Evolutionary conservation across 2,329 filamentous ascomycete species (phyloP).

Genomic region (Dactylellina drechsleri): DNA sequence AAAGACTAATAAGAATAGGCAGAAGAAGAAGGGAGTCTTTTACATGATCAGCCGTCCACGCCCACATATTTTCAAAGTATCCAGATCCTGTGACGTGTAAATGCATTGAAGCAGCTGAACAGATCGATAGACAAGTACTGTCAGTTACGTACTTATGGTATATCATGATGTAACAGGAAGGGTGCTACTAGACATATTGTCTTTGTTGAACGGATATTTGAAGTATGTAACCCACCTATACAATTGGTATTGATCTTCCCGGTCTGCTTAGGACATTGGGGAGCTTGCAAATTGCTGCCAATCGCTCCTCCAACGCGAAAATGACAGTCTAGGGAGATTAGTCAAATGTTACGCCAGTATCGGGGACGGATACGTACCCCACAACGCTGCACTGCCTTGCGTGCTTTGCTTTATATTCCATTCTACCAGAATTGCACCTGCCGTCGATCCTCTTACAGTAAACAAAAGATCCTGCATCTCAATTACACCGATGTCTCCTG

Average conservation of each 20-base stretch:
- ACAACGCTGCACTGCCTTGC: slow-evolving; percentile 69
- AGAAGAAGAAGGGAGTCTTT: too few species aligned
- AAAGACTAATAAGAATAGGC: too few species aligned
- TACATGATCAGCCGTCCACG: slow-evolving; percentile 56
- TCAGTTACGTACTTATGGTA: slow-evolving; percentile 43
- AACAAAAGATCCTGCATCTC: slow-evolving; percentile 79
- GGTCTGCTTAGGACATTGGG: slow-evolving; percentile 65
- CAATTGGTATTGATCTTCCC: slow-evolving; percentile 59
- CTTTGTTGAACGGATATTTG: too few species aligned
- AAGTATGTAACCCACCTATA: slow-evolving; percentile 55
- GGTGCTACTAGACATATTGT: too few species aligned
- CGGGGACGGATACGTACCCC: too few species aligned
- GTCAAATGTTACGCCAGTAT: too few species aligned
- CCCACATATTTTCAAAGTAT: slow-evolving; percentile 66
- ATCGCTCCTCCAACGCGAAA: slow-evolving; percentile 61
- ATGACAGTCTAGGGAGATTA: too few species aligned
- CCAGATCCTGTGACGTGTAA: slow-evolving; percentile 60
- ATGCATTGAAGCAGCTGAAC: too few species aligned
- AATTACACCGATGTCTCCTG: slow-evolving; percentile 72
- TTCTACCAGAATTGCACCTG: slow-evolving; percentile 76
- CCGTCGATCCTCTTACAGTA: slow-evolving; percentile 69
- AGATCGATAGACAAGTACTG: too few species aligned
- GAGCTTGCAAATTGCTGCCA: slow-evolving; percentile 62
- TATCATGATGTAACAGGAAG: too few species aligned
- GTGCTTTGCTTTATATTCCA: slow-evolving; percentile 71